Percentiles rank a stretch among this genome's conserved stretches.
Evolutionary conservation across 139 green algal genomes (phyloP).

Genomic region (Chlorokybus atmophyticus): DNA sequence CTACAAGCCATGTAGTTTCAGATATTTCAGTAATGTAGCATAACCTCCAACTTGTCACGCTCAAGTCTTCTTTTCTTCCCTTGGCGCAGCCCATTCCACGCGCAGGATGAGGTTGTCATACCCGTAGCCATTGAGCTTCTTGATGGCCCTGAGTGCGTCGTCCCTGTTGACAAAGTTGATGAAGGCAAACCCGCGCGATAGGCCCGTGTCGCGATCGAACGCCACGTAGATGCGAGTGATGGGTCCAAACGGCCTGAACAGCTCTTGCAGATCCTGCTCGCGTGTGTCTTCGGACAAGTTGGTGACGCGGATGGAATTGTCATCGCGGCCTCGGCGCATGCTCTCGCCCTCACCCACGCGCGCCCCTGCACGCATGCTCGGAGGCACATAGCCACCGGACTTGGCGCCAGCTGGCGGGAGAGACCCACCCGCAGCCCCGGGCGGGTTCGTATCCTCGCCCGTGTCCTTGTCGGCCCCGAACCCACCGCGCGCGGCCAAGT

Average conservation of each 20-base stretch:
- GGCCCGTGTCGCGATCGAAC: conserved; percentile 81
- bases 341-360: conserved; percentile 34
- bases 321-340: conserved; percentile 60
- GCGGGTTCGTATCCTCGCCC: conserved; percentile 40
- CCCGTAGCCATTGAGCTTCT: conserved; percentile 81
- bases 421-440: conserved; percentile 33
- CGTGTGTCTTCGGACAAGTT: conserved; percentile 92
- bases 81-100: conserved; percentile 78
- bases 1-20: too few species aligned
- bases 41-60: too few species aligned
- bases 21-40: too few species aligned
- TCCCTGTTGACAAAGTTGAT: conserved; percentile 80
- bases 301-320: conserved; percentile 91
- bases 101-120: conserved; percentile 98
- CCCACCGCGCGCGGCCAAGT: conserved; percentile 23
- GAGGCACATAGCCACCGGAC: conserved; percentile 69
- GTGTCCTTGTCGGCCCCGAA: not conserved
- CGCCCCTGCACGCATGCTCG: conserved; percentile 43
- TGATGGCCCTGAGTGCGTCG: conserved; percentile 65
- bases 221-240: conserved; percentile 88
- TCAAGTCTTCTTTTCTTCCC: conserved; percentile 15
- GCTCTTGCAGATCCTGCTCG: conserved; percentile 80
- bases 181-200: conserved; percentile 92
- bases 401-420: too few species aligned
- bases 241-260: conserved; percentile 88